These are phyloP conservation scores for Nemania sp. DNA, from an alignment of 2,329 filamentous ascomycete genomes.

Conservation along the genomic window DNA sequence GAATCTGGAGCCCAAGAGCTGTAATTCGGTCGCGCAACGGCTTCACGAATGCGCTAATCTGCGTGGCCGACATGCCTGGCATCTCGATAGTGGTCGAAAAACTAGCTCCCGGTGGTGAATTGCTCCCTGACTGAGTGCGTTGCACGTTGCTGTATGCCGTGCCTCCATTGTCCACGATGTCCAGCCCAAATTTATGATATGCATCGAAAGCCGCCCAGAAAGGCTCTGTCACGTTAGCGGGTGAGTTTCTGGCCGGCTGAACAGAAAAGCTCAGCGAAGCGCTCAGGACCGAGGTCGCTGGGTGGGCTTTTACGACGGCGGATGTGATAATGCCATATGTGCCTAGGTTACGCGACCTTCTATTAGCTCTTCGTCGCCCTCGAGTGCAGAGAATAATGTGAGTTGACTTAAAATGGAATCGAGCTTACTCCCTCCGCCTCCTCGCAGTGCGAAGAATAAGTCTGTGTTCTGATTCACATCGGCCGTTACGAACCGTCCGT, in stretches of 20 bases:
- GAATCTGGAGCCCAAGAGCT: conserved; percentile 36
- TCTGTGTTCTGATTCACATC: conserved; percentile 51
- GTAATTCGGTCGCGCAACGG: conserved; percentile 40
- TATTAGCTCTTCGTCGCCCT: background rate
- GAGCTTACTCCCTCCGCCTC: conserved; percentile 49
- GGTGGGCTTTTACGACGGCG: conserved; percentile 37
- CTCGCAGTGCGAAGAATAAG: conserved; percentile 60
- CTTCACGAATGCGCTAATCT: conserved; percentile 38
- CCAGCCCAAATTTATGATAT: conserved; percentile 41
- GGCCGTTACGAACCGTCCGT: conserved; percentile 50
- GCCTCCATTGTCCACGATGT: conserved; percentile 42
- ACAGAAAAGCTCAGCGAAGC: conserved; percentile 31
- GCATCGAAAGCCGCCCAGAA: conserved; percentile 41
- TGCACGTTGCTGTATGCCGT: conserved; percentile 42
- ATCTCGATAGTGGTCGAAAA: conserved; percentile 42
- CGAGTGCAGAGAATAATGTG: background rate
- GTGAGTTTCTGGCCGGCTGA: conserved; percentile 14
- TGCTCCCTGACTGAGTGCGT: conserved; percentile 27
- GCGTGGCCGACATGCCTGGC: conserved; percentile 32
- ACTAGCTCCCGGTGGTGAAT: conserved; percentile 32
- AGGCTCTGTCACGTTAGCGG: conserved; percentile 17
- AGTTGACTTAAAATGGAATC: background rate
- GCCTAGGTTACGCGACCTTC: conserved; percentile 19
- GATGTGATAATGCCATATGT: conserved; percentile 40
- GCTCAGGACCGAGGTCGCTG: conserved; percentile 28